Percentiles rank a stretch among this genome's conserved stretches.
phyloP scores from a whole-genome alignment of 108 stramenopile genomes.

The Aurantiochytrium sp. region DNA sequence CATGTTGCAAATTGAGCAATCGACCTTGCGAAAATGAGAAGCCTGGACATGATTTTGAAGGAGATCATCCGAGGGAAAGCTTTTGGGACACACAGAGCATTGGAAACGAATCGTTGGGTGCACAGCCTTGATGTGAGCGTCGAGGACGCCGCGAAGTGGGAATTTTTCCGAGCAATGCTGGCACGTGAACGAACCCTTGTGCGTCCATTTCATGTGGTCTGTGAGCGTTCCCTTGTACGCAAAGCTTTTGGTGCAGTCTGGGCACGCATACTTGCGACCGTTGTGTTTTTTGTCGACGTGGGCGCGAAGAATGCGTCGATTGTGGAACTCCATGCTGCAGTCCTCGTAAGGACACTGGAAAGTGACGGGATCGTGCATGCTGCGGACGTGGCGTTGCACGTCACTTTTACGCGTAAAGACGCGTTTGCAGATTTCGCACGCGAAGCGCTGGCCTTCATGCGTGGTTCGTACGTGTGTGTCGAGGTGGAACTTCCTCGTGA shows the following conservation, averaged over 20 bases:
- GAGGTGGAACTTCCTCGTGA: neutral
- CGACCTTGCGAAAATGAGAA: neutral
- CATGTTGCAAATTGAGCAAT: neutral
- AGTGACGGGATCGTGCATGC: neutral
- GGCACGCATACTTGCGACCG: neutral
- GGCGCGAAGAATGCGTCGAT: neutral
- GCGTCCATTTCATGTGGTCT: neutral
- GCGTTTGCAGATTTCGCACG: neutral
- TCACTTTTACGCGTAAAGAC: neutral
- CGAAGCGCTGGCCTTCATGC: neutral
- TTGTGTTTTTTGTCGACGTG: neutral
- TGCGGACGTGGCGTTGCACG: neutral
- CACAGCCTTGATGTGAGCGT: neutral
- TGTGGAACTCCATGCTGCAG: neutral
- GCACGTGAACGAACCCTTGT: neutral
- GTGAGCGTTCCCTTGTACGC: neutral
- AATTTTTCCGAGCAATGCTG: neutral
- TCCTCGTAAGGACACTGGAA: neutral
- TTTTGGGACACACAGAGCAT: neutral
- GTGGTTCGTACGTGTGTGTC: neutral
- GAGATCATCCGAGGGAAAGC: neutral
- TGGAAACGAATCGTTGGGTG: neutral
- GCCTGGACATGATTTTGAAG: neutral
- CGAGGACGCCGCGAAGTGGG: neutral
- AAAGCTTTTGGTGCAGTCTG: neutral